Percentiles rank a stretch among this genome's conserved stretches.
Evolutionary conservation across 306 rosid species (phyloP).

Genomic region (Gastrolobium villosum): DNA sequence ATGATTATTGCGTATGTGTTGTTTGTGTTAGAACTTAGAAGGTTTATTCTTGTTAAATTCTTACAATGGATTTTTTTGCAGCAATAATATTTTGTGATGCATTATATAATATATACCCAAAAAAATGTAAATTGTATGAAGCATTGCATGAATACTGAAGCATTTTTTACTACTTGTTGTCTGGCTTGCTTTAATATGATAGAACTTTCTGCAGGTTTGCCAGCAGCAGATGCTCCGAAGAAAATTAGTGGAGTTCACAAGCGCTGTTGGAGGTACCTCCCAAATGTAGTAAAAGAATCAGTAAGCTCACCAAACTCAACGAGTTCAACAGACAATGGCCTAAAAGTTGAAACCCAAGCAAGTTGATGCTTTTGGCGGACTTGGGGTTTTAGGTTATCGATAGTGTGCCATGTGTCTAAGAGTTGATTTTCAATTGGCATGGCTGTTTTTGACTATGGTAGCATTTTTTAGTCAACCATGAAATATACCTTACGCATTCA

Average conservation of each 20-base stretch:
- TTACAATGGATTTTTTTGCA: constrained; percentile 4
- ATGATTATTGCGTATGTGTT: constrained; percentile 2
- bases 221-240: constrained; percentile 75
- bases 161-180: not conserved
- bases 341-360: constrained; percentile 66
- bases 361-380: constrained; percentile 53
- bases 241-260: constrained; percentile 98
- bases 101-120: not conserved
- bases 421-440: constrained; percentile 42
- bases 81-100: constrained; percentile 1
- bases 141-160: constrained; percentile 11
- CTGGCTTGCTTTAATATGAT: constrained; percentile 39
- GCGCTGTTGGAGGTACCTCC: constrained; percentile 95
- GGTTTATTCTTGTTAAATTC: constrained; percentile 14
- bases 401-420: constrained; percentile 24
- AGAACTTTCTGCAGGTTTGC: constrained; percentile 72
- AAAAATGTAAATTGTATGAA: constrained; percentile 5
- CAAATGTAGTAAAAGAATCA: constrained; percentile 51
- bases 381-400: constrained; percentile 37
- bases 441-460: constrained; percentile 40
- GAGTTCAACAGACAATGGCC: constrained; percentile 56
- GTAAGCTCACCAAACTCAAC: constrained; percentile 54
- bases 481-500: constrained; percentile 36
- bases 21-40: constrained; percentile 25
- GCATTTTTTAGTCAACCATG: constrained; percentile 28